These are phyloP conservation scores for Pyracantha coccinea DNA, from an alignment of 331 rosid species.

Conservation along the genomic window DNA sequence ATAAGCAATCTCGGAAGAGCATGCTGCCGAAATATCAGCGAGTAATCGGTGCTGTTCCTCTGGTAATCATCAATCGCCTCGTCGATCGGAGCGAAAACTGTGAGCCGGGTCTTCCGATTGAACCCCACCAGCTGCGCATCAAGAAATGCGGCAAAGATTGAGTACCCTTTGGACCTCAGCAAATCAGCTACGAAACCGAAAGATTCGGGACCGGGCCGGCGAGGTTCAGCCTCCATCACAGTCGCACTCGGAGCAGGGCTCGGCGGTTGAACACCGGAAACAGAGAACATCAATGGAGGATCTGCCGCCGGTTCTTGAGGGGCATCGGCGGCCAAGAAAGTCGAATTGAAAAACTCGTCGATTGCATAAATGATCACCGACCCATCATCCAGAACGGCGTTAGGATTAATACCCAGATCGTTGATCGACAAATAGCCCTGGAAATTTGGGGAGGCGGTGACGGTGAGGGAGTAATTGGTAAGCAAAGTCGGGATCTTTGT, in stretches of 20 bases:
- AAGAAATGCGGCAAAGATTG: slow-evolving; percentile 23
- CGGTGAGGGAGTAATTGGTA: slow-evolving; percentile 5
- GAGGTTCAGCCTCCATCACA: background rate
- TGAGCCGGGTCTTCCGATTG: slow-evolving; percentile 10
- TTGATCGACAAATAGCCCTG: slow-evolving; percentile 7
- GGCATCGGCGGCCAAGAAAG: background rate
- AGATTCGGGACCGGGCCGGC: background rate
- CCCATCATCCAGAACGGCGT: slow-evolving; percentile 14
- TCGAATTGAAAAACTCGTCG: slow-evolving; percentile 23
- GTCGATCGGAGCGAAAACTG: slow-evolving; percentile 28
- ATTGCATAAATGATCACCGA: slow-evolving; percentile 15
- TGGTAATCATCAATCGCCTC: slow-evolving; percentile 8
- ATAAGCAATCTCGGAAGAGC: slow-evolving; percentile 16
- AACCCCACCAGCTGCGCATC: slow-evolving; percentile 14
- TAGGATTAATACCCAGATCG: slow-evolving; percentile 8
- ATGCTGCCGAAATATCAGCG: slow-evolving; percentile 23
- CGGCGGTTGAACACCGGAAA: background rate
- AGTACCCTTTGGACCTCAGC: slow-evolving; percentile 19
- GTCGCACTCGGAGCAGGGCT: background rate
- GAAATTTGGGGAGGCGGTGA: slow-evolving; percentile 3
- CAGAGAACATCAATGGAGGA: background rate
- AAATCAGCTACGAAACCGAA: background rate
- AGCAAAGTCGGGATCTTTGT: slow-evolving; percentile 22
- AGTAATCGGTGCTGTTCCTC: slow-evolving; percentile 10
- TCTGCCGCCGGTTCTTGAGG: background rate